Evolutionary conservation across 1,139 yeast species (phyloP).

Genomic region (Hanseniaspora sp.): DNA sequence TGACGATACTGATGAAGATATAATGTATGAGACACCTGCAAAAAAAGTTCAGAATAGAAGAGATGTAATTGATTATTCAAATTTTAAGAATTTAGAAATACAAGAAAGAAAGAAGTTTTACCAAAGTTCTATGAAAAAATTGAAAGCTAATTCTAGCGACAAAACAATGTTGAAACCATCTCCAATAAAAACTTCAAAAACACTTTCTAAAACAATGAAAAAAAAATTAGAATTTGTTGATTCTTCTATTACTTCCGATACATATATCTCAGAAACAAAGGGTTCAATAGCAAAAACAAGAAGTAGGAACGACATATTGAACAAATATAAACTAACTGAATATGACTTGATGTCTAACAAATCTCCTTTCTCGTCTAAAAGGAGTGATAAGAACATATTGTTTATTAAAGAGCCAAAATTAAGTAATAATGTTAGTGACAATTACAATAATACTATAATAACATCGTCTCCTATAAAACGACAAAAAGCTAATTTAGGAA

Average conservation of each 20-base stretch:
- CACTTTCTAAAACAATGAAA: conserved; percentile 19
- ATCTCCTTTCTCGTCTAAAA: no score
- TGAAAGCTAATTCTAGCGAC: background rate
- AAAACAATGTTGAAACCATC: background rate
- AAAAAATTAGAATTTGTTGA: conserved; percentile 16
- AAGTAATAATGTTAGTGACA: background rate
- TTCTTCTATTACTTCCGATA: background rate
- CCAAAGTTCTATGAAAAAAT: conserved; percentile 15
- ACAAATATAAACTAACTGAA: background rate
- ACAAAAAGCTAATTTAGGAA: background rate
- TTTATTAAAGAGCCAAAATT: background rate
- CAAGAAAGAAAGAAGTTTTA: conserved; percentile 26
- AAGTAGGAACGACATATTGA: background rate
- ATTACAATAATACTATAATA: background rate
- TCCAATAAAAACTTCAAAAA: conserved; percentile 21
- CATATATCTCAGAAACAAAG: background rate
- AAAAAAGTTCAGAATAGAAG: background rate
- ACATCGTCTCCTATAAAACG: background rate
- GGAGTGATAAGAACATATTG: no score
- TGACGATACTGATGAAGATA: background rate
- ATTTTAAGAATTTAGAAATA: conserved; percentile 29
- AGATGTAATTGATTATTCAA: background rate
- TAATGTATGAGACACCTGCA: conserved; percentile 1
- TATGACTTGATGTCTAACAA: background rate
- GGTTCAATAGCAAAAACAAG: background rate